Conservation (phyloP, 2,329 filamentous ascomycete species). For the Aschersonia sp. region DNA sequence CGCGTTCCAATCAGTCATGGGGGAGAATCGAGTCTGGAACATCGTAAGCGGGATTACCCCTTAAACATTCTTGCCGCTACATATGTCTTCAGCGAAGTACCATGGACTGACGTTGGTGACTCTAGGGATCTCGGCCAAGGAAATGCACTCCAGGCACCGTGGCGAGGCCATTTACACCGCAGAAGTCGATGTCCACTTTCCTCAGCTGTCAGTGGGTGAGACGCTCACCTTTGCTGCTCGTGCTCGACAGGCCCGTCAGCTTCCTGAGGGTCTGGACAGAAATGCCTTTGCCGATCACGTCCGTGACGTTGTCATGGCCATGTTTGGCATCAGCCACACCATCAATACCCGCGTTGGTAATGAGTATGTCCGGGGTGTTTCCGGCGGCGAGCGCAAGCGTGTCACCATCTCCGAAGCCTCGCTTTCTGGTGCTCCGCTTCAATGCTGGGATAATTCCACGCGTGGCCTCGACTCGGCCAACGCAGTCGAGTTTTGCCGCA, state of each 20-base stretch:
- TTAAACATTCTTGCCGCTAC: no score
- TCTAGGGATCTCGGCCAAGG: slow-evolving; percentile 46
- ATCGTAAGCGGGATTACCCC: no score
- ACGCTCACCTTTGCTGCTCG: slow-evolving; percentile 66
- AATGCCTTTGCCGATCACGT: slow-evolving; percentile 37
- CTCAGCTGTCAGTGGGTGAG: slow-evolving; percentile 61
- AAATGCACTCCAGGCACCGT: slow-evolving; percentile 66
- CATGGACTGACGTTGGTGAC: no score
- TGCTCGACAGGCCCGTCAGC: slow-evolving; percentile 47
- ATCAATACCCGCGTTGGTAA: slow-evolving; percentile 60
- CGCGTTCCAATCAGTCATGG: no score
- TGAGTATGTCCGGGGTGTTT: slow-evolving; percentile 61
- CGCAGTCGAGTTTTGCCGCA: slow-evolving; percentile 61
- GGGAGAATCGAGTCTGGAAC: no score
- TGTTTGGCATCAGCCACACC: slow-evolving; percentile 62
- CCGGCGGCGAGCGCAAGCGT: slow-evolving; percentile 58
- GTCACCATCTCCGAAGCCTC: slow-evolving; percentile 49
- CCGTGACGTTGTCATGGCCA: slow-evolving; percentile 60
- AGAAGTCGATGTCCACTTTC: slow-evolving; percentile 72
- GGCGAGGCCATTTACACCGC: slow-evolving; percentile 81
- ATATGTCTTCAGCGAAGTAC: no score
- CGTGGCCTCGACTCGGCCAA: slow-evolving; percentile 63
- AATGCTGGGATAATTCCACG: slow-evolving; percentile 60
- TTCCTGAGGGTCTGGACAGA: slow-evolving; percentile 42
- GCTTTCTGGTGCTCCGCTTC: slow-evolving; percentile 43